phyloP scores from a whole-genome alignment of 1,284 basidiomycete genomes.

The Albatrellus sp. region DNA sequence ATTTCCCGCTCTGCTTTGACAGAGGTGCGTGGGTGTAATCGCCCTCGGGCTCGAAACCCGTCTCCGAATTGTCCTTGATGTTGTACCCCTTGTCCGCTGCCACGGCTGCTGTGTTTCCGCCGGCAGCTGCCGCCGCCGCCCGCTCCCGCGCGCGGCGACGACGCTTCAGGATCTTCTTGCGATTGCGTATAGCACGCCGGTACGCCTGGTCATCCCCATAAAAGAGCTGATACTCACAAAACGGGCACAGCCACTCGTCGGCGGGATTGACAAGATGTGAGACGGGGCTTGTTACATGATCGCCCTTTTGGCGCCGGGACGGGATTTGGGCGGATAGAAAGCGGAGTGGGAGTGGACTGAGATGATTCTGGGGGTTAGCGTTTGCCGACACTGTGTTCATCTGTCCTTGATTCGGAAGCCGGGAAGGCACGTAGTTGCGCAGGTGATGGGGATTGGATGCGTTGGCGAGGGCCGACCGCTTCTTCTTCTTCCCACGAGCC shows the following conservation, averaged over 20 bases:
- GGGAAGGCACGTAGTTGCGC: slow-evolving; percentile 75
- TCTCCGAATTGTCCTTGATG: slow-evolving; percentile 25
- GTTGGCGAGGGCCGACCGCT: slow-evolving; percentile 73
- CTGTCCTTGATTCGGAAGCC: slow-evolving; percentile 48
- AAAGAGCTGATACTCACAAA: slow-evolving; percentile 80
- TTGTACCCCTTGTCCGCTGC: slow-evolving; percentile 24
- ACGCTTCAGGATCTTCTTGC: slow-evolving; percentile 70
- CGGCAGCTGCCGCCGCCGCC: slow-evolving; percentile 36
- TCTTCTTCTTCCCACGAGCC: slow-evolving; percentile 70
- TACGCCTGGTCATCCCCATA: slow-evolving; percentile 64
- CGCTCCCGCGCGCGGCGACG: slow-evolving; percentile 67
- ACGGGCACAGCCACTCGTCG: slow-evolving; percentile 83
- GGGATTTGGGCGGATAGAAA: slow-evolving; percentile 61
- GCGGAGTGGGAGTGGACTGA: slow-evolving; percentile 47
- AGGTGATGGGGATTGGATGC: slow-evolving; percentile 86
- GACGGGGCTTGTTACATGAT: slow-evolving; percentile 14
- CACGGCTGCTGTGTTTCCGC: slow-evolving; percentile 18
- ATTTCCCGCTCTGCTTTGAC: slow-evolving; percentile 14
- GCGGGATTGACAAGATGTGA: slow-evolving; percentile 42
- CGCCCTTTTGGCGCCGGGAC: slow-evolving; percentile 26
- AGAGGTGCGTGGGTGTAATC: slow-evolving; percentile 11
- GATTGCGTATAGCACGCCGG: slow-evolving; percentile 50
- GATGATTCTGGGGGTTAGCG: slow-evolving; percentile 30
- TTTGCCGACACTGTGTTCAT: slow-evolving; percentile 25
- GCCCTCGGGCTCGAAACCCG: slow-evolving; percentile 17